Base-by-base conservation (phyloP, 306 rosid genomes). In the Fagus sylvatica region DNA sequence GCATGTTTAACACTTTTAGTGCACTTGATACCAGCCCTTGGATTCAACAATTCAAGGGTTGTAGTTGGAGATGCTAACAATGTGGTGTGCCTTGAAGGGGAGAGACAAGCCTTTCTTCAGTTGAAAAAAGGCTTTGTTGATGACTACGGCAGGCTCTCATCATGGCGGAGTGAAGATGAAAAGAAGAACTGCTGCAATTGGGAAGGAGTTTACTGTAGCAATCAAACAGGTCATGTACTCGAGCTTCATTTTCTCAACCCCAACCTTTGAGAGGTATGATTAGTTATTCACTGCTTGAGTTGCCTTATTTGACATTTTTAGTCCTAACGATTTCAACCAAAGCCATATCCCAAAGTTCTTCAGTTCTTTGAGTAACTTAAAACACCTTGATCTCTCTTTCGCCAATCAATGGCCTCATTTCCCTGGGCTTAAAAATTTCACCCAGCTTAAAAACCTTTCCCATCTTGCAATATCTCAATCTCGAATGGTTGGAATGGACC, bases 161-260 rank as follows among this genome's bases (percentile, higher is more conserved):
- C 11, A 0, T 42, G 46, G 46, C 0, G 2, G 10, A 7, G 46
- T 1, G 2, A 1, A 7, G 11, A 41, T 41, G 46, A 41, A 41
- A 41, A 41, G 1, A 42, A 53, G 15, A 79, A 68, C 7, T 80
- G 84, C 28, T 80, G 79, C 41, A 12, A 59, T 0, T 69, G 79
- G 81, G 9, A 6, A 5, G 76, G 78, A 46, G 57, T 79, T 43
- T 2, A 0, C 0, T 79, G 83, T 9, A 15, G 15, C 36, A 64
- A 17, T 1, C 39, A 6, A 53, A 60, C 78, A 0, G 73, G 71
- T 7, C 79, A 74, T 39, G 87, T 84, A 32, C 0, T 51, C n/a
- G 1, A 0, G 1, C 78, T 79, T 4, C 1, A 41, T 70, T 74
- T 51, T 4, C 0, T 0, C 6, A 0, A 7, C 1, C 1, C 1